phyloP scores from a whole-genome alignment of 768 basidiomycete species.

The Rhodocollybia butyracea region DNA sequence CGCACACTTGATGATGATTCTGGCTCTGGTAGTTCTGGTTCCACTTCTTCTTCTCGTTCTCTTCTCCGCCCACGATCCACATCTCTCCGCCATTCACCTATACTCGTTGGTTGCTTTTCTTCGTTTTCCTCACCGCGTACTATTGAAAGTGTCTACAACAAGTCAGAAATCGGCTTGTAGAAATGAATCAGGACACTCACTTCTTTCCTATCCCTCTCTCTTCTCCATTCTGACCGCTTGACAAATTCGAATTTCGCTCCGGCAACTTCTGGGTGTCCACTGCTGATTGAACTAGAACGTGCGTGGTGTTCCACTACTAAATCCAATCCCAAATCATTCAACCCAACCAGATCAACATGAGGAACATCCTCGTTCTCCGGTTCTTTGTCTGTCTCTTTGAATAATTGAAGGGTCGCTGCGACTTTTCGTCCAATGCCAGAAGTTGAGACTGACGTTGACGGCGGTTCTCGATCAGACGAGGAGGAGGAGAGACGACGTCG shows the following conservation, averaged over 20 bases:
- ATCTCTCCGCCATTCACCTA: constrained; percentile 58
- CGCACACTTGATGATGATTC: constrained; percentile 11
- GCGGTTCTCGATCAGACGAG: too few relatives aligned
- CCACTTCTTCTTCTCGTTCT: constrained; percentile 47
- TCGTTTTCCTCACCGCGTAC: constrained; percentile 22
- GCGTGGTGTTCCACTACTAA: constrained; percentile 20
- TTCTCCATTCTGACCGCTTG: constrained; percentile 79
- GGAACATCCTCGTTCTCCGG: constrained; percentile 27
- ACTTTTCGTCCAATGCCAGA: constrained; percentile 75
- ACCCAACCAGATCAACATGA: too few relatives aligned
- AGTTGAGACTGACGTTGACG: too few relatives aligned
- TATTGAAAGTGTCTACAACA: constrained; percentile 21
- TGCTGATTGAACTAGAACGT: constrained; percentile 26
- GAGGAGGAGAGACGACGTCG: too few relatives aligned
- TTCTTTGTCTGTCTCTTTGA: constrained; percentile 63
- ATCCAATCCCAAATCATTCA: too few relatives aligned
- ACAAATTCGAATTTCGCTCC: constrained; percentile 78
- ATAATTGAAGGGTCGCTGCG: constrained; percentile 76
- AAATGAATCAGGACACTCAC: constrained; percentile 58
- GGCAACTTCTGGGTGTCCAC: constrained; percentile 53
- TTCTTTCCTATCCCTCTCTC: too few relatives aligned
- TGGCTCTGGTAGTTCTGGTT: constrained; percentile 18
- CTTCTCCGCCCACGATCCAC: constrained; percentile 58
- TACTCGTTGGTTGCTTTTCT: constrained; percentile 40
- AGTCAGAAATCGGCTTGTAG: constrained; percentile 58